phyloP scores from a whole-genome alignment of 140 eudicot genomes.

The Erigeron philadelphicus region DNA sequence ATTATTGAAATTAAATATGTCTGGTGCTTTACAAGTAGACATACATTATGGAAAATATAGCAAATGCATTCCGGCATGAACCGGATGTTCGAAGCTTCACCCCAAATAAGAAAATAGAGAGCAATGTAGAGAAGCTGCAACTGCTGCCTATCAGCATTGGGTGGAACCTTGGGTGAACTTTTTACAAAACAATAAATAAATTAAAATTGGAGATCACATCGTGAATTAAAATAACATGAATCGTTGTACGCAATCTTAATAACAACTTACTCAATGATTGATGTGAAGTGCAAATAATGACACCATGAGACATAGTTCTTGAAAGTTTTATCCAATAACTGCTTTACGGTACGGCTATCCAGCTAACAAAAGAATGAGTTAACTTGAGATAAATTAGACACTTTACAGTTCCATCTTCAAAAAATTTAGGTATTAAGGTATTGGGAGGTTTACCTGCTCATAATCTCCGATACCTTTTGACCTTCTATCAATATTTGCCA shows the following conservation, averaged over 20 bases:
- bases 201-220: constrained; percentile 12
- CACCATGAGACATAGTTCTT: constrained; percentile 89
- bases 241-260: constrained; percentile 4
- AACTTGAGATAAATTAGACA: neutral
- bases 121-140: constrained; percentile 87
- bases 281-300: constrained; percentile 63
- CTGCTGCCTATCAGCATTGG: constrained; percentile 58
- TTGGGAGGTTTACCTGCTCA: constrained; percentile 45
- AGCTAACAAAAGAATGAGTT: constrained; percentile 44
- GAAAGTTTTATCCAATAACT: constrained; percentile 62
- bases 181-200: constrained; percentile 14
- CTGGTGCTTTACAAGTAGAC: constrained; percentile 20
- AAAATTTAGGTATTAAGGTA: neutral
- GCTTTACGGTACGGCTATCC: constrained; percentile 52
- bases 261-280: constrained; percentile 62
- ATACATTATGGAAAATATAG: constrained; percentile 94
- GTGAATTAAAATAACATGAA: constrained; percentile 11
- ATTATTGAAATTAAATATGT: neutral
- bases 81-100: constrained; percentile 98
- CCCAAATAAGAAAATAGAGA: constrained; percentile 97
- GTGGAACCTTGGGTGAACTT: constrained; percentile 48
- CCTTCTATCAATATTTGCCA: constrained; percentile 89
- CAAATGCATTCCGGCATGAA: constrained; percentile 99
- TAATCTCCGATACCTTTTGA: constrained; percentile 41
- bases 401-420: neutral